Conservation (phyloP, 768 basidiomycete genomes). For the Naganishia randhawae region DNA sequence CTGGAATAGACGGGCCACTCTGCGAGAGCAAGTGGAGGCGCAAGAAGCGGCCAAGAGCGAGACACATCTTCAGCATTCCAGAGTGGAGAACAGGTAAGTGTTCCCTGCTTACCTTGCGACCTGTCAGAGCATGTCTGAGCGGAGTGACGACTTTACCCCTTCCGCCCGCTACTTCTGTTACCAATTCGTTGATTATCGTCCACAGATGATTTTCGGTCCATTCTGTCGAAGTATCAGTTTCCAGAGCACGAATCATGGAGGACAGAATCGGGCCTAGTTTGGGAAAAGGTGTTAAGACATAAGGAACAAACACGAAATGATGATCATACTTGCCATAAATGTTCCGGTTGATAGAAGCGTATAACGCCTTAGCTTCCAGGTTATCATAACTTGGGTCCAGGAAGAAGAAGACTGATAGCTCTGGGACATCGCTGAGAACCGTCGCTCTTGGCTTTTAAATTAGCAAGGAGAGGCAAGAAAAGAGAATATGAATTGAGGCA, state of each 20-base stretch:
- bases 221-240: constrained; percentile 43
- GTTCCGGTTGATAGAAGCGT: background rate
- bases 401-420: constrained; percentile 73
- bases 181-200: constrained; percentile 47
- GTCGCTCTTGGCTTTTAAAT: constrained; percentile 23
- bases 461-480: background rate
- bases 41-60: background rate
- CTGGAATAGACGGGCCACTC: constrained; percentile 55
- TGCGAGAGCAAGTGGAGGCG: constrained; percentile 25
- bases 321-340: constrained; percentile 2
- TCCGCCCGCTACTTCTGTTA: constrained; percentile 22
- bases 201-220: constrained; percentile 51
- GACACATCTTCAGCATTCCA: background rate
- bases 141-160: constrained; percentile 65
- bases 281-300: constrained; percentile 9
- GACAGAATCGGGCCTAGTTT: constrained; percentile 27
- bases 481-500: constrained; percentile 4
- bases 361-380: constrained; percentile 54
- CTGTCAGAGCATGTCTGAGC: constrained; percentile 73
- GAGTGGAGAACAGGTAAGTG: background rate
- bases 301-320: constrained; percentile 21
- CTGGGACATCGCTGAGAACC: constrained; percentile 64
- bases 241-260: constrained; percentile 47
- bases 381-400: constrained; percentile 61
- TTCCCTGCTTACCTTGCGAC: constrained; percentile 64